A percentile compares a stretch with the other conserved stretches of the same genome.
Evolutionary conservation across 1,284 basidiomycete species (phyloP).

Genomic region (Peniophora sp.): DNA sequence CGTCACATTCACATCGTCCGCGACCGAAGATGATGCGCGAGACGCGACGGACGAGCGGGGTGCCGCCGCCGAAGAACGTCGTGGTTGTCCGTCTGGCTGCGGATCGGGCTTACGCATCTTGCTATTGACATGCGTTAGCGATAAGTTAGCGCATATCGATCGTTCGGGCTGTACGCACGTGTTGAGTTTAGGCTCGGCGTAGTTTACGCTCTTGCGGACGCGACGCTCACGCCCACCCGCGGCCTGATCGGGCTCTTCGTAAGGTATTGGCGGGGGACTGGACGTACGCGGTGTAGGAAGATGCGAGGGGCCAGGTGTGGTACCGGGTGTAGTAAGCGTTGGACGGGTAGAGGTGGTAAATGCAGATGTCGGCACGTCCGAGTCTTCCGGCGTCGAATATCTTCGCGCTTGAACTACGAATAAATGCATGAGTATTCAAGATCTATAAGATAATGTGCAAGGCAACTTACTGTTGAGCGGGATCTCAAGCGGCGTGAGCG

Average conservation of each 20-base stretch:
- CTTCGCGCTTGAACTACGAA: conserved; percentile 26
- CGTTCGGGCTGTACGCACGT: conserved; percentile 61
- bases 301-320: conserved; percentile 30
- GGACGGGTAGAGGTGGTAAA: conserved; percentile 28
- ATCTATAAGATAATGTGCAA: conserved; percentile 8
- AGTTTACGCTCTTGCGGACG: conserved; percentile 76
- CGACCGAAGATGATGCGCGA: not conserved
- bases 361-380: conserved; percentile 25
- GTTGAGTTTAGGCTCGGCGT: conserved; percentile 84
- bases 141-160: conserved; percentile 4
- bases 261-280: conserved; percentile 34
- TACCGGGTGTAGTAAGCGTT: conserved; percentile 31
- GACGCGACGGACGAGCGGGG: conserved; percentile 24
- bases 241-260: conserved; percentile 27
- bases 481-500: conserved; percentile 29
- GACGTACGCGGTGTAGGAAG: conserved; percentile 38
- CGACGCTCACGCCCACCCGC: conserved; percentile 56
- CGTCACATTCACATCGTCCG: not conserved
- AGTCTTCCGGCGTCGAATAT: conserved; percentile 22
- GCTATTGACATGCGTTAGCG: conserved; percentile 27
- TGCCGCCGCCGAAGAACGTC: conserved; percentile 26
- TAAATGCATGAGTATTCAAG: conserved; percentile 7
- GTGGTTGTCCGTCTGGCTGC: conserved; percentile 22
- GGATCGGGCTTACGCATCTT: conserved; percentile 88
- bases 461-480: conserved; percentile 21